Evolutionary conservation across 2,329 filamentous ascomycete genomes (phyloP), one percentile per base, ranked within the genome.

Genomic region (Ceratocystis diversiconidia): DNA sequence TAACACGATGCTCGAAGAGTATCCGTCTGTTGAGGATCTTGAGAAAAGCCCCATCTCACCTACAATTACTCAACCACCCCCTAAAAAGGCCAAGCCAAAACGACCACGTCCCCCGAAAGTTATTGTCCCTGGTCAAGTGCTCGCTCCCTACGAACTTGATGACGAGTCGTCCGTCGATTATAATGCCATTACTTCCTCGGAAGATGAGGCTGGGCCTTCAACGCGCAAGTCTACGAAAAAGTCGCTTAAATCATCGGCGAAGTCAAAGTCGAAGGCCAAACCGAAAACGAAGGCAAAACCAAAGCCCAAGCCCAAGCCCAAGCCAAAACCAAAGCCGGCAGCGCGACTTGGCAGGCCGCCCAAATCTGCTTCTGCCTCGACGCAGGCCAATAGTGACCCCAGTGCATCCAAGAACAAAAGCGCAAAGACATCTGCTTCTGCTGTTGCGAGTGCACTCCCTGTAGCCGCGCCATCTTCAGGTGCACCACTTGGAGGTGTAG

Each of bases 51-150:
- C 62, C 4, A 28, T 52, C 7, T 17, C 61, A 8, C 22, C 57
- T 12, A 65, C 62, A 44, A 25, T 57, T 36, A 6, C 50, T 2
- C 12, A 57, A 3, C n/a, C 36, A 15, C 50, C 64, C 3, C 25
- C 52, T 6, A 65, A 67, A 43, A 67, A 67, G 41, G 19, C n/a
- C 5, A 67, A 65, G 22, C 66, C 60, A 6, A 67, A 65, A 41
- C 64, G 62, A 61, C 79, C 75, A 15, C 74, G 73, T 43, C 77
- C 80, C 3, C 82, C 84, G 5, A 78, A 81, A 52, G 85, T 87
- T 59, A 86, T 83, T 1, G 83, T 87, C 10, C 84, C 84, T 1
- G 84, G 84, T 57, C 84, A 87, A 71, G 84, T 87, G 7, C 76
- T 86, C 60, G 83, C 84, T 1, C 84, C 84, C 0, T 86, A 85